Conservation (phyloP, 202 grass and related monocot species). For the Setaria italica region DNA sequence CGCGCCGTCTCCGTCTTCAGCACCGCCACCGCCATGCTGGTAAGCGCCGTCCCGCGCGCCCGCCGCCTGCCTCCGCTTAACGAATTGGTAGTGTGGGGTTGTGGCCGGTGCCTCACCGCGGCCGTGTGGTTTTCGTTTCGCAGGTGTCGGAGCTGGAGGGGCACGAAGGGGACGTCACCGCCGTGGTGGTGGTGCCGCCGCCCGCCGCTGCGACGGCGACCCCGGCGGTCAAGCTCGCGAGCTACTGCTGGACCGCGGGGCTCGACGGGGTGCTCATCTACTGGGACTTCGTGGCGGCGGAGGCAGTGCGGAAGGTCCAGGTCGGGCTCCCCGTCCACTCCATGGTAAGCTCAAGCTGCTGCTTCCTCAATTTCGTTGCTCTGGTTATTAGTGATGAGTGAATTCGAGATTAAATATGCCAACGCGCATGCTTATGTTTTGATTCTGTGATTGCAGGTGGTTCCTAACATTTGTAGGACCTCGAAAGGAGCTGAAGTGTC, state of each 20-base stretch:
- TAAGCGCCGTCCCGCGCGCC: slow-evolving; percentile 11
- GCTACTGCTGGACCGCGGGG: slow-evolving; percentile 85
- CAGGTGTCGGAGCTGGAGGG: slow-evolving; percentile 89
- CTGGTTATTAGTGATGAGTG: not conserved
- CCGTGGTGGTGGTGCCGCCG: slow-evolving; percentile 60
- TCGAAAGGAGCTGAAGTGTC: slow-evolving; percentile 50
- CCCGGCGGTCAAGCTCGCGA: slow-evolving; percentile 54
- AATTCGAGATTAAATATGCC: not conserved
- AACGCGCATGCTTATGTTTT: not conserved
- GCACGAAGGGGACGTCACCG: slow-evolving; percentile 79
- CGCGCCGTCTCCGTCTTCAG: slow-evolving; percentile 82
- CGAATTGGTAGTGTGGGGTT: not conserved
- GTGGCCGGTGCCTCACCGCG: not conserved
- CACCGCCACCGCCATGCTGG: slow-evolving; percentile 81
- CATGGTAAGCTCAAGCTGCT: slow-evolving; percentile 60
- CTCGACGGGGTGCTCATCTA: slow-evolving; percentile 77
- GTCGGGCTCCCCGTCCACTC: slow-evolving; percentile 77
- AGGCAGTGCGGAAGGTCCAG: slow-evolving; percentile 75
- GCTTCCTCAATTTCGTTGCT: not conserved
- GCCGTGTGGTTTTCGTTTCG: not conserved
- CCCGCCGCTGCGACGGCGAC: not conserved
- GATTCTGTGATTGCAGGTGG: slow-evolving; percentile 51
- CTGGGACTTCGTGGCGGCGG: slow-evolving; percentile 67
- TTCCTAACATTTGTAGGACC: slow-evolving; percentile 63
- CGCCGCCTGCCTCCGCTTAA: not conserved